A percentile compares a stretch with the other conserved stretches of the same genome.
Conservation (phyloP, 208 protist species). For the Leishmania guyanensis region DNA sequence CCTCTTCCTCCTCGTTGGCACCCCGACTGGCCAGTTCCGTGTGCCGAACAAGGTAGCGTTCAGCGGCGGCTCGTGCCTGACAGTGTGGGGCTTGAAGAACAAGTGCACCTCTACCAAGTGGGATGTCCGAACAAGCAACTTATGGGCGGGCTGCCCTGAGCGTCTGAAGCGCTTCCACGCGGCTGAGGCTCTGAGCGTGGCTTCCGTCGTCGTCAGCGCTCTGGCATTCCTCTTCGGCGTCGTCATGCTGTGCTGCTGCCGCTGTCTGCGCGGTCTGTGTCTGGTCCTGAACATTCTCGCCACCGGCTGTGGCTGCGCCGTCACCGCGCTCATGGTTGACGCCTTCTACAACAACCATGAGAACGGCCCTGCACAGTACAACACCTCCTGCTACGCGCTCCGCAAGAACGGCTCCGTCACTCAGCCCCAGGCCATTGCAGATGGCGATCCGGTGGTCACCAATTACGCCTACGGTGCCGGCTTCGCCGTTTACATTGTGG, state of each 20-base stretch:
- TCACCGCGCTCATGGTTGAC: conserved; percentile 39
- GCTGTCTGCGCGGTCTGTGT: conserved; percentile 44
- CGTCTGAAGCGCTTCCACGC: conserved; percentile 40
- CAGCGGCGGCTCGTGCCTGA: conserved; percentile 45
- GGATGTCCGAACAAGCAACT: conserved; percentile 5
- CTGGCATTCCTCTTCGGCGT: conserved; percentile 36
- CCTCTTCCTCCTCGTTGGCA: conserved; percentile 49
- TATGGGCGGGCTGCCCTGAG: conserved; percentile 28
- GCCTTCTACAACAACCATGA: conserved; percentile 34
- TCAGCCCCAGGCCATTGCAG: background rate
- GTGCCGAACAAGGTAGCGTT: conserved; percentile 15
- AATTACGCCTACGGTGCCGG: conserved; percentile 48
- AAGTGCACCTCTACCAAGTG: conserved; percentile 45
- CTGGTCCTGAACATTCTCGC: conserved; percentile 36
- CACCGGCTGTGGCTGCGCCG: conserved; percentile 27
- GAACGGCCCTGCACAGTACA: background rate
- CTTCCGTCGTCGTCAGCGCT: conserved; percentile 32
- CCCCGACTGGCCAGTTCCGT: conserved; percentile 52
- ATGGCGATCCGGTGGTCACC: background rate
- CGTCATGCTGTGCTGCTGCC: conserved; percentile 51
- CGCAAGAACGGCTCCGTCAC: background rate
- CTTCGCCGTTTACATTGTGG: conserved; percentile 44
- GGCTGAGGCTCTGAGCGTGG: conserved; percentile 46
- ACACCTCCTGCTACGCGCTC: conserved; percentile 12
- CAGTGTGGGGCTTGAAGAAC: conserved; percentile 51